Evolutionary conservation across 768 basidiomycete genomes (phyloP).

Genomic region (Trametes gibbosa): DNA sequence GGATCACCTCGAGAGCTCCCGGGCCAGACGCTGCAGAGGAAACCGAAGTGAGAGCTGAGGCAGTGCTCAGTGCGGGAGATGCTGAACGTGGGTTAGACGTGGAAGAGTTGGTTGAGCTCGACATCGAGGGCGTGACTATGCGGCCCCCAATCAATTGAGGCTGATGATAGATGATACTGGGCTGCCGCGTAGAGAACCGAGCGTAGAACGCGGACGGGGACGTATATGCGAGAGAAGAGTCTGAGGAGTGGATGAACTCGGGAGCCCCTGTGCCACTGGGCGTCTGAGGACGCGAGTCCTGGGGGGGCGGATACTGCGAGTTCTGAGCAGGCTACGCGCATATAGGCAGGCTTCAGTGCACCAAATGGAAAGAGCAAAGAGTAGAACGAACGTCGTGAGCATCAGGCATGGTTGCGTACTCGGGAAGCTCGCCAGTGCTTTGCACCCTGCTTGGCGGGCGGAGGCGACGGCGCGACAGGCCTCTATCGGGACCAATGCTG

Average conservation of each 20-base stretch:
- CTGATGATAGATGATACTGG: not conserved
- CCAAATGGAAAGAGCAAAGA: not conserved
- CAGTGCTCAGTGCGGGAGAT: conserved; percentile 62
- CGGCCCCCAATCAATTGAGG: not conserved
- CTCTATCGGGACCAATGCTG: conserved; percentile 53
- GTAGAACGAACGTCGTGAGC: conserved; percentile 8
- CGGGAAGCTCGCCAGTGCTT: conserved; percentile 14
- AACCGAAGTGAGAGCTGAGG: conserved; percentile 51
- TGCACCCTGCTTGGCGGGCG: conserved; percentile 4
- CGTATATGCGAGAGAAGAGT: not conserved
- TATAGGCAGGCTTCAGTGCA: conserved; percentile 11
- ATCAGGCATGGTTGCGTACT: conserved; percentile 5
- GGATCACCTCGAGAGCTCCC: conserved; percentile 27
- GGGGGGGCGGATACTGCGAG: conserved; percentile 12
- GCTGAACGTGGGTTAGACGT: conserved; percentile 51
- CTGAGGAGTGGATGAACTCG: conserved; percentile 4
- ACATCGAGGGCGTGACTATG: conserved; percentile 42
- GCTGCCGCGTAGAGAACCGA: not conserved
- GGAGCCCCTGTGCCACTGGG: conserved; percentile 1
- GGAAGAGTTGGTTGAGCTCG: conserved; percentile 42
- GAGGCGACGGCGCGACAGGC: conserved; percentile 36
- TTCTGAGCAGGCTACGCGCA: conserved; percentile 11
- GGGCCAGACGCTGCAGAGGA: conserved; percentile 34
- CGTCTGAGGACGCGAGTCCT: conserved; percentile 15
- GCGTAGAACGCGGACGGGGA: not conserved